These are phyloP conservation scores for Castanea sativa DNA, from an alignment of 306 rosid species.

Conservation along the genomic window DNA sequence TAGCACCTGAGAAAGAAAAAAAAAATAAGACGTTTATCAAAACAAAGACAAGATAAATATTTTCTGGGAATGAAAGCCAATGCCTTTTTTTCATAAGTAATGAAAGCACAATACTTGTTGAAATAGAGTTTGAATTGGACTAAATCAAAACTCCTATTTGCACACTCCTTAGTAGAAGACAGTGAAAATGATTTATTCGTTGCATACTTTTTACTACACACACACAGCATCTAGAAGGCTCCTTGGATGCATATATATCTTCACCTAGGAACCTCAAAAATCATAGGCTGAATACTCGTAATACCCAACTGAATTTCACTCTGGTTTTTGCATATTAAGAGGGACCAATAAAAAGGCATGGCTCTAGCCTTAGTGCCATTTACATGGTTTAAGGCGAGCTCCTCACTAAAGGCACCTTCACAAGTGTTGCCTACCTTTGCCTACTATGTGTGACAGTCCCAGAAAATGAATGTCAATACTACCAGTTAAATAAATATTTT, in stretches of 20 bases:
- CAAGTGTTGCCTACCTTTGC: too few relatives aligned
- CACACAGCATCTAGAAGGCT: neutral
- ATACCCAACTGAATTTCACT: neutral
- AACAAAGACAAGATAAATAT: neutral
- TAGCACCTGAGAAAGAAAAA: slow-evolving; percentile 56
- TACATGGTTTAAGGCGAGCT: too few relatives aligned
- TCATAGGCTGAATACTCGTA: neutral
- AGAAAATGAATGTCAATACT: neutral
- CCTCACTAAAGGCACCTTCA: too few relatives aligned
- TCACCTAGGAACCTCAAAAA: neutral
- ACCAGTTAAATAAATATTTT: neutral
- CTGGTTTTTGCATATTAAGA: neutral
- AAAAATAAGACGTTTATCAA: neutral
- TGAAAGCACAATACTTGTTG: neutral
- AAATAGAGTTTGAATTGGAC: neutral
- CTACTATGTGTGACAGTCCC: neutral
- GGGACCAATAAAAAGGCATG: neutral
- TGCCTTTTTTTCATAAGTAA: too few relatives aligned
- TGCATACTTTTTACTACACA: too few relatives aligned
- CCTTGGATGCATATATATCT: neutral
- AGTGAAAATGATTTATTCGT: too few relatives aligned
- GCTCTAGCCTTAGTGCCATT: too few relatives aligned
- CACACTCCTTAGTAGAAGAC: neutral
- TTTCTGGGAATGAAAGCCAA: neutral
- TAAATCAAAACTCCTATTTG: neutral